Evolutionary conservation across 352 stramenopile species (phyloP).

Genomic region (Phytophthora pistaciae): DNA sequence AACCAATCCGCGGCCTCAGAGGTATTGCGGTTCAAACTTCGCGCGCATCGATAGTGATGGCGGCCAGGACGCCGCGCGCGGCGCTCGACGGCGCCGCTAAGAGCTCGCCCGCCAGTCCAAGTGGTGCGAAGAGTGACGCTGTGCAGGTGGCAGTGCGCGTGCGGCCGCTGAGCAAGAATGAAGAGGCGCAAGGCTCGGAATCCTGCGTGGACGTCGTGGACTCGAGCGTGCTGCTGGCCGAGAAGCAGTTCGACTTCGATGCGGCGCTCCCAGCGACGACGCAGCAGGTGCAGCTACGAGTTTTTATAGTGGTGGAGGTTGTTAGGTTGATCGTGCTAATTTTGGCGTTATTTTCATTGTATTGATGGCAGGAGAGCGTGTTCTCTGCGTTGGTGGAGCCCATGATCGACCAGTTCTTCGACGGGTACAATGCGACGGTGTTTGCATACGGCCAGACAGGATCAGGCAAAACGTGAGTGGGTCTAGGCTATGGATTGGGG

Average conservation of each 20-base stretch:
- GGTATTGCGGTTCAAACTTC: slow-evolving; percentile 3
- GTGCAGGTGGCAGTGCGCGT: slow-evolving; percentile 48
- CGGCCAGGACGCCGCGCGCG: background rate
- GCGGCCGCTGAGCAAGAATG: slow-evolving; percentile 42
- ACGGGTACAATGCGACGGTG: slow-evolving; percentile 96
- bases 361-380: slow-evolving; percentile 47
- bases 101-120: background rate
- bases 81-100: background rate
- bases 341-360: background rate
- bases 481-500: background rate
- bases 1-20: slow-evolving; percentile 18
- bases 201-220: slow-evolving; percentile 37
- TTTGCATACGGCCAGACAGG: slow-evolving; percentile 96
- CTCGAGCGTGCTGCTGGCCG: slow-evolving; percentile 33
- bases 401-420: slow-evolving; percentile 89
- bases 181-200: slow-evolving; percentile 35
- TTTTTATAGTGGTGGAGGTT: background rate
- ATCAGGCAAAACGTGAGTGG: slow-evolving; percentile 76
- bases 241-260: slow-evolving; percentile 83
- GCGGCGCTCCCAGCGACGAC: slow-evolving; percentile 63
- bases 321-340: background rate
- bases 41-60: background rate
- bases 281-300: slow-evolving; percentile 19
- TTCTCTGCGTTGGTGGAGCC: slow-evolving; percentile 65
- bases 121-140: slow-evolving; percentile 3